Percentiles rank a stretch among this genome's conserved stretches.
Conservation (phyloP, 306 rosid genomes). For the Vigna hirtella region DNA sequence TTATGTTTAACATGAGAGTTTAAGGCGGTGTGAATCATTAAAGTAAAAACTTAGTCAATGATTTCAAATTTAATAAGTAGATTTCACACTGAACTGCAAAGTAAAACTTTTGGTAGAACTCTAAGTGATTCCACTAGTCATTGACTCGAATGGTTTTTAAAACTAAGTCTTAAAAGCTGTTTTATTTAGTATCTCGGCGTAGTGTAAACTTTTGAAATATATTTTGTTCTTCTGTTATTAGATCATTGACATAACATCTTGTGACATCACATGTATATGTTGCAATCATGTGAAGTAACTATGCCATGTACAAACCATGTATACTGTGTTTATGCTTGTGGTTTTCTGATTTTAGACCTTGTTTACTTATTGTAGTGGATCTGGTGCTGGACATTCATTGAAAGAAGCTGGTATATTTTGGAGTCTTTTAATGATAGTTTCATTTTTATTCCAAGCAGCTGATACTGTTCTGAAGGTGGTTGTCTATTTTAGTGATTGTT, state of each 20-base stretch:
- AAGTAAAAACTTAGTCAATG: conserved; percentile 13
- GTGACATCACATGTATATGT: not conserved
- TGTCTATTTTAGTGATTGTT: conserved; percentile 43
- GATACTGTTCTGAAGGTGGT: conserved; percentile 87
- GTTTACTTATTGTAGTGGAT: conserved; percentile 65
- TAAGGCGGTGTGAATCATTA: conserved; percentile 11
- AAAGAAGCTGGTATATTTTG: conserved; percentile 84
- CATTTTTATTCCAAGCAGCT: conserved; percentile 92
- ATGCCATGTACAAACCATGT: not conserved
- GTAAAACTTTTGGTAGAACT: not conserved
- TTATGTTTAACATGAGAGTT: conserved; percentile 10
- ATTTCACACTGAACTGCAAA: conserved; percentile 3
- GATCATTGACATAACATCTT: conserved; percentile 14
- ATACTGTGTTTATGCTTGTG: not conserved
- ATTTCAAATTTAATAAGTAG: conserved; percentile 23
- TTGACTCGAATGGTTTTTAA: not conserved
- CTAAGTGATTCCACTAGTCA: not conserved
- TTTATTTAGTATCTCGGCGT: not conserved
- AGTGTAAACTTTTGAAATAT: not conserved
- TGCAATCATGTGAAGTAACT: conserved; percentile 12
- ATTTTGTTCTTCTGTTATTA: not conserved
- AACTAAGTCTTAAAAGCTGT: not conserved
- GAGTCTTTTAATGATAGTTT: conserved; percentile 82
- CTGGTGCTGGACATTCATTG: conserved; percentile 83
- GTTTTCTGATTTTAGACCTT: conserved; percentile 38